Evolutionary conservation across 768 basidiomycete genomes (phyloP).

Genomic region (Pisolithus tinctorius): DNA sequence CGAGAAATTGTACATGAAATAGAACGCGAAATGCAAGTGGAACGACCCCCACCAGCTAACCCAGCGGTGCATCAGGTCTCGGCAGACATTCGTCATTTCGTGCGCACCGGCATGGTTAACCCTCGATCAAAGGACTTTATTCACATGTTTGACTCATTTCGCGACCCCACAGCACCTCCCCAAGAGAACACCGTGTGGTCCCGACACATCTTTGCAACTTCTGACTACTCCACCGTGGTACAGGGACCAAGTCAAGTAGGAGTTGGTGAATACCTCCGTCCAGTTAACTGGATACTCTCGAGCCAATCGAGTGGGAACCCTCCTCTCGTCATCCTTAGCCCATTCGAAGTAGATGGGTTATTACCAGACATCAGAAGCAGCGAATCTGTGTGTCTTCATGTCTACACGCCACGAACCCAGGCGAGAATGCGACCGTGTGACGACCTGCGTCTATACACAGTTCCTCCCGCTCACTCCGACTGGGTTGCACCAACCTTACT

Average conservation of each 20-base stretch:
- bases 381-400: constrained; percentile 25
- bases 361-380: too few relatives aligned
- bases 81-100: constrained; percentile 15
- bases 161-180: constrained; percentile 1
- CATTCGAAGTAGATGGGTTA: constrained; percentile 29
- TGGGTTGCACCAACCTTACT: background rate
- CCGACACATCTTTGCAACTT: background rate
- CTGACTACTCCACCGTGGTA: background rate
- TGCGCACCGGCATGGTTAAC: constrained; percentile 24
- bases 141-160: constrained; percentile 10
- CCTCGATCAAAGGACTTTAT: constrained; percentile 14
- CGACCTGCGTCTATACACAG: constrained; percentile 36
- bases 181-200: constrained; percentile 19
- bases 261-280: constrained; percentile 18
- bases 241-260: background rate
- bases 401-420: background rate
- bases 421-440: constrained; percentile 14
- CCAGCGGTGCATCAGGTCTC: constrained; percentile 19
- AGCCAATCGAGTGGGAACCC: background rate
- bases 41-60: constrained; percentile 27
- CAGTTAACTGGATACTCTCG: constrained; percentile 24
- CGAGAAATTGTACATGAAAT: constrained; percentile 40
- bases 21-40: constrained; percentile 34
- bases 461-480: constrained; percentile 1
- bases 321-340: constrained; percentile 35